Evolutionary conservation across 1,284 basidiomycete genomes (phyloP).

Genomic region (Ganoderma meredithae): DNA sequence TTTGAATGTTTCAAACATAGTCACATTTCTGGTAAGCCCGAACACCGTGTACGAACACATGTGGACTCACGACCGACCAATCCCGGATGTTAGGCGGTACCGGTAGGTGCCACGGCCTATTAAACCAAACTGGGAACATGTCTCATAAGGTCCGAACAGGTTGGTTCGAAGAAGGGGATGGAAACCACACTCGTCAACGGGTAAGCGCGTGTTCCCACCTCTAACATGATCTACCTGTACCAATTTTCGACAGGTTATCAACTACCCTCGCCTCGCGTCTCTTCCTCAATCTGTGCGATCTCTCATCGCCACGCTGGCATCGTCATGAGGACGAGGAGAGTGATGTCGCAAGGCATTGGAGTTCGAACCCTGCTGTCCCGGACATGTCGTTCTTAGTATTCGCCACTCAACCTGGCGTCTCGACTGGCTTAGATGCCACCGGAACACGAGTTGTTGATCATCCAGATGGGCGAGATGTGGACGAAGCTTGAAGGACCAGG

Average conservation of each 20-base stretch:
- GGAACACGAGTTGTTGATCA: neutral
- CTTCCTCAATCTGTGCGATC: conserved; percentile 4
- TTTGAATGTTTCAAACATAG: conserved; percentile 4
- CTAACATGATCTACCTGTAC: neutral
- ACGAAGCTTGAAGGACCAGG: neutral
- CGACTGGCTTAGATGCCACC: neutral
- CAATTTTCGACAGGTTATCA: neutral
- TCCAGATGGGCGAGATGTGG: neutral
- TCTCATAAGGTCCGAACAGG: neutral
- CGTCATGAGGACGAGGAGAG: conserved; percentile 1
- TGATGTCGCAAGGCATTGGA: neutral
- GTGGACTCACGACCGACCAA: neutral
- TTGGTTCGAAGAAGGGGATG: conserved; percentile 8
- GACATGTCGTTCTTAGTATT: neutral
- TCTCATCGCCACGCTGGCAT: conserved; percentile 9
- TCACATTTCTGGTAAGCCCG: conserved; percentile 5
- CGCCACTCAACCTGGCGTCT: neutral
- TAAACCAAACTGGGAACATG: neutral
- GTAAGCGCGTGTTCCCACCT: neutral
- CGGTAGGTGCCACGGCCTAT: neutral
- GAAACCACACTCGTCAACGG: conserved; percentile 1
- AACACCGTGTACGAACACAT: neutral
- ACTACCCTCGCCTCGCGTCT: conserved; percentile 5
- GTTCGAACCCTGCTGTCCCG: neutral
- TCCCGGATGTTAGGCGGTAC: neutral